phyloP scores from a whole-genome alignment of 768 basidiomycete species.

The Glaciozyma martinii region DNA sequence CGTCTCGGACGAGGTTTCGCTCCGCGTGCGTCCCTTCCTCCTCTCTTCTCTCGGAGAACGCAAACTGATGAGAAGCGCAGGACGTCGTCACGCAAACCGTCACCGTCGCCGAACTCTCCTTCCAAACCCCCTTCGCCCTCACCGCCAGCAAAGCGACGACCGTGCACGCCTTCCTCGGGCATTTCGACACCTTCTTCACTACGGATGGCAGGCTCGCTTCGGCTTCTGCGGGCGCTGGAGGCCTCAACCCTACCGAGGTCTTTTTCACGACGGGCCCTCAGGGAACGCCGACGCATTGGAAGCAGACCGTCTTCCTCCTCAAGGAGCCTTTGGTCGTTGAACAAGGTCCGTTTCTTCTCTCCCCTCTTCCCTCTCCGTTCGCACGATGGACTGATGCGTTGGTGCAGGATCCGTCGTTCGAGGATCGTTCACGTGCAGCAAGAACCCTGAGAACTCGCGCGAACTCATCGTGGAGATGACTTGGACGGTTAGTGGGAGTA shows the following conservation, averaged over 20 bases:
- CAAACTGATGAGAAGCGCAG: conserved; percentile 40
- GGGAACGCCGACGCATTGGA: conserved; percentile 90
- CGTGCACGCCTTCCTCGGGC: conserved; percentile 70
- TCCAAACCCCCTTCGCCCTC: conserved; percentile 68
- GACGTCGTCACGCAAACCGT: conserved; percentile 64
- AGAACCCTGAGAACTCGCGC: conserved; percentile 68
- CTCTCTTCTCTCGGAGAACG: neutral
- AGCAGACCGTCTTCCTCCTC: conserved; percentile 83
- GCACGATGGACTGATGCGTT: neutral
- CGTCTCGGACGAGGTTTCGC: conserved; percentile 52
- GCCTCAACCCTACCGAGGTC: conserved; percentile 27
- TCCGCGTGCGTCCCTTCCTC: conserved; percentile 52
- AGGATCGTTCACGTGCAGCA: conserved; percentile 75
- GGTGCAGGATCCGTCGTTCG: conserved; percentile 59
- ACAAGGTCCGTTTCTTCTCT: conserved; percentile 47
- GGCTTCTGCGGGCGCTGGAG: conserved; percentile 11
- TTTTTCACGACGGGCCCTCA: conserved; percentile 76
- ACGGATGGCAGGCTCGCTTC: conserved; percentile 32
- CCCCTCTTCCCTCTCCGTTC: conserved; percentile 39
- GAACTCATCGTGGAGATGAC: conserved; percentile 81
- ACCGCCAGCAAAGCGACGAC: conserved; percentile 48
- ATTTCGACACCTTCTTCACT: conserved; percentile 91
- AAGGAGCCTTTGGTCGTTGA: conserved; percentile 62
- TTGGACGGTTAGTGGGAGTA: conserved; percentile 6
- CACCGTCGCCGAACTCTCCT: conserved; percentile 64